A percentile compares a stretch with the other conserved stretches of the same genome.
phyloP scores from a whole-genome alignment of 352 stramenopile genomes.

The Globisporangium perplexum region DNA sequence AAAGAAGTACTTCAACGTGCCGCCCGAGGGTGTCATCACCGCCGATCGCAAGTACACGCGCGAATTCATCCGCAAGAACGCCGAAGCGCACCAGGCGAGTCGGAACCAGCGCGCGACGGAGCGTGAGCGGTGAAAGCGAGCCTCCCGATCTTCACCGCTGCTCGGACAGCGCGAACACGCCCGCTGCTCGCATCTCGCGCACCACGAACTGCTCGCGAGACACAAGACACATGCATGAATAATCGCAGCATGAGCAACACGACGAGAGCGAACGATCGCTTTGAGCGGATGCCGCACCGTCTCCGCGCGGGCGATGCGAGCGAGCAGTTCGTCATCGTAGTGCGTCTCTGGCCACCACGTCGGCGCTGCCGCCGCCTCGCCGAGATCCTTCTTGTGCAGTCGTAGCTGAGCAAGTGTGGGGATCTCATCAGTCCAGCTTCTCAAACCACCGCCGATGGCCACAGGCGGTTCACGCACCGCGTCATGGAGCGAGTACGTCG shows the following conservation, averaged over 20 bases:
- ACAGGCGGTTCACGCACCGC: slow-evolving; percentile 15
- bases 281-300: slow-evolving; percentile 22
- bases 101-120: slow-evolving; percentile 11
- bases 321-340: slow-evolving; percentile 27
- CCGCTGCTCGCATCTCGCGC: slow-evolving; percentile 9
- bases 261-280: neutral
- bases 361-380: slow-evolving; percentile 15
- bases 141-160: neutral
- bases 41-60: slow-evolving; percentile 60
- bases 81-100: slow-evolving; percentile 34
- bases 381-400: slow-evolving; percentile 21
- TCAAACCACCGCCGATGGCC: no score
- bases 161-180: neutral
- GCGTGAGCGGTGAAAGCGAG: neutral
- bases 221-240: neutral
- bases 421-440: no score
- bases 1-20: slow-evolving; percentile 40
- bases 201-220: slow-evolving; percentile 8
- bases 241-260: neutral
- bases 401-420: slow-evolving; percentile 18
- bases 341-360: slow-evolving; percentile 54
- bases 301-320: slow-evolving; percentile 35
- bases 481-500: slow-evolving; percentile 22
- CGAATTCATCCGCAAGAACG: slow-evolving; percentile 54
- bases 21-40: slow-evolving; percentile 38